Evolutionary conservation across 306 rosid genomes (phyloP).

Genomic region (Vigna reflexopilosa): DNA sequence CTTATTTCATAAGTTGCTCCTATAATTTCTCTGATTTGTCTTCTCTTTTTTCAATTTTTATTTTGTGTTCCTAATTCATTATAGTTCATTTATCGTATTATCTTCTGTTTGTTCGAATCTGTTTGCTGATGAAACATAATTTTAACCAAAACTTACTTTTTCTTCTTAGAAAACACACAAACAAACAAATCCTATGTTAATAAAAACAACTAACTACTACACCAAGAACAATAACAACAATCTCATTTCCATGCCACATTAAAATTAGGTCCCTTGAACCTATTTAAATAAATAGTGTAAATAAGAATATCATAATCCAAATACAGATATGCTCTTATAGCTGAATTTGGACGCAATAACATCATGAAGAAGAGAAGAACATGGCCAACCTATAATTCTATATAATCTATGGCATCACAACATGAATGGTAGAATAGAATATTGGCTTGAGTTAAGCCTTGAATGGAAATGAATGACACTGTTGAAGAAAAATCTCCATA

Average conservation of each 20-base stretch:
- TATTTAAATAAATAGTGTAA: conserved; percentile 4
- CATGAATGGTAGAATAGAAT: conserved; percentile 18
- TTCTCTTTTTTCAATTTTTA: too few relatives aligned
- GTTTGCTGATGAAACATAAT: too few relatives aligned
- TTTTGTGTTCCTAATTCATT: too few relatives aligned
- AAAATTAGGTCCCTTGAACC: background rate
- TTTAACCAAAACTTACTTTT: too few relatives aligned
- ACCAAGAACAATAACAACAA: background rate
- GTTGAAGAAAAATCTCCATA: background rate
- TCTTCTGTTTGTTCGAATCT: too few relatives aligned
- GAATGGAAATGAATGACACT: conserved; percentile 15
- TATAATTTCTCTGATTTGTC: too few relatives aligned
- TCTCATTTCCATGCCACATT: conserved; percentile 4
- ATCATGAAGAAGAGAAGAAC: background rate
- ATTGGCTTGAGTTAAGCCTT: conserved; percentile 45
- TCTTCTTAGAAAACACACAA: too few relatives aligned
- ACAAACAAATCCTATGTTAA: background rate
- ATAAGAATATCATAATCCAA: conserved; percentile 10
- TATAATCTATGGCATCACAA: background rate
- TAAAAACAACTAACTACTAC: background rate
- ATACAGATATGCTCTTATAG: background rate
- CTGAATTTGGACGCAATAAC: conserved; percentile 21
- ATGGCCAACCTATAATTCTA: conserved; percentile 9
- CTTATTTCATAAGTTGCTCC: too few relatives aligned
- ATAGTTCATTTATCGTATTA: too few relatives aligned